Evolutionary conservation across 345 rosid genomes (phyloP).

Genomic region (Heritiera littoralis): DNA sequence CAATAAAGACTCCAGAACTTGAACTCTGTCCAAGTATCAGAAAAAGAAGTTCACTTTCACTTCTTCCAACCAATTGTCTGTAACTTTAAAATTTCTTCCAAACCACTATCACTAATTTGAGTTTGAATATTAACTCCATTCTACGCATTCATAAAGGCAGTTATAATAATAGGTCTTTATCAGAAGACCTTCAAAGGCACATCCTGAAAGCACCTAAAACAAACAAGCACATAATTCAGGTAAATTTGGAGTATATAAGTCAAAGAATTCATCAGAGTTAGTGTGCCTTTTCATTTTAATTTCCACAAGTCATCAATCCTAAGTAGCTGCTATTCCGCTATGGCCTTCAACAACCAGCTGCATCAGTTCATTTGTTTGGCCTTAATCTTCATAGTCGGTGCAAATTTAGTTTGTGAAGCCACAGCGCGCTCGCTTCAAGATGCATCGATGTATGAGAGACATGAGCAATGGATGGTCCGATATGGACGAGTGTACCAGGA

Average conservation of each 20-base stretch:
- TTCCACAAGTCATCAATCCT: not conserved
- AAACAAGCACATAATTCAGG: not conserved
- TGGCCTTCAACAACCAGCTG: slow-evolving; percentile 18
- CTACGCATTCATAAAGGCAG: not conserved
- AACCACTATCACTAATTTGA: too few species aligned
- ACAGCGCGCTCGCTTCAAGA: slow-evolving; percentile 10
- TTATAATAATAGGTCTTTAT: slow-evolving; percentile 1
- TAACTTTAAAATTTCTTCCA: too few species aligned
- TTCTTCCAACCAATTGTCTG: too few species aligned
- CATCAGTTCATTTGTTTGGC: not conserved
- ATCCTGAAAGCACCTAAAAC: not conserved
- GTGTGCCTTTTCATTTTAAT: not conserved
- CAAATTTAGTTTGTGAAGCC: not conserved
- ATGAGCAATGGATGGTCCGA: slow-evolving; percentile 20
- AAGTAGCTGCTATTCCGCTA: not conserved
- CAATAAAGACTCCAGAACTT: too few species aligned
- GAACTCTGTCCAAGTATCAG: too few species aligned
- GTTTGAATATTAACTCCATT: too few species aligned
- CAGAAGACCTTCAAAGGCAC: not conserved
- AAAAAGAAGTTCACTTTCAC: too few species aligned
- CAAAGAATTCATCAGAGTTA: not conserved
- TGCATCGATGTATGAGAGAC: not conserved
- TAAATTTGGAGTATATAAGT: not conserved
- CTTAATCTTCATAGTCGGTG: not conserved
- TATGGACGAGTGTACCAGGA: slow-evolving; percentile 37